Base-by-base conservation (phyloP, 306 rosid genomes). In the Malus asiatica region DNA sequence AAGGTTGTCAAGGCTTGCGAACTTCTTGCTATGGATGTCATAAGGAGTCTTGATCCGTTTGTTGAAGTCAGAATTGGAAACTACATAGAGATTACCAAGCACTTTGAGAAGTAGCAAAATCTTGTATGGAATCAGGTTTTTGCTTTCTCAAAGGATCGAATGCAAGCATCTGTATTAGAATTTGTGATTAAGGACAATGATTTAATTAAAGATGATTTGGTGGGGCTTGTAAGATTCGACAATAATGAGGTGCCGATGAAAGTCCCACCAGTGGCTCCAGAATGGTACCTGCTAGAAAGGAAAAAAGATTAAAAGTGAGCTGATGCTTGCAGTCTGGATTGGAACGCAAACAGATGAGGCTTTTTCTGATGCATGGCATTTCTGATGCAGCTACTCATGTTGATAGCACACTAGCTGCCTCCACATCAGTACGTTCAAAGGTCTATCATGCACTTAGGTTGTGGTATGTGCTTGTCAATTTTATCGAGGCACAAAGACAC, bases 311-410 rank as follows among this genome's bases (percentile, higher is more conserved):
- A 88, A 90, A 68, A 92, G 97, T 40, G 98, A 93, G 83, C 74
- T 93, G 44, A 27, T 27, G 27, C 27, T 27, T 1, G 27, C 96
- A 22, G 92, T 93, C n/a, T 91, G 97, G 97, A 83, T 93, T 78
- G 98, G 98, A 15, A 93, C 97, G 10, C 97, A 93, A 83, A 97
- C 97, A 27, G 97, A 93, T 65, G 97, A 93, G 72, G 88, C 98
- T 0, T 93, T 30, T 30, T 30, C 33, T 30, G 33, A 30, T 30
- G 33, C 33, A 30, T 30, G 33, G 33, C 33, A 30, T 30, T 30
- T 30, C 94, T 44, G 93, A 90, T 71, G 91, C 91, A 32, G 96
- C 89, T 66, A 80, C 86, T 42, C 89, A 90, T 48, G 61, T 83
- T 66, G 88, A 86, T 73, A 80, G 84, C 84, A 62, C 86, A 46